Conservation (phyloP, 106 monocot genomes). For the Acorus calamus region DNA sequence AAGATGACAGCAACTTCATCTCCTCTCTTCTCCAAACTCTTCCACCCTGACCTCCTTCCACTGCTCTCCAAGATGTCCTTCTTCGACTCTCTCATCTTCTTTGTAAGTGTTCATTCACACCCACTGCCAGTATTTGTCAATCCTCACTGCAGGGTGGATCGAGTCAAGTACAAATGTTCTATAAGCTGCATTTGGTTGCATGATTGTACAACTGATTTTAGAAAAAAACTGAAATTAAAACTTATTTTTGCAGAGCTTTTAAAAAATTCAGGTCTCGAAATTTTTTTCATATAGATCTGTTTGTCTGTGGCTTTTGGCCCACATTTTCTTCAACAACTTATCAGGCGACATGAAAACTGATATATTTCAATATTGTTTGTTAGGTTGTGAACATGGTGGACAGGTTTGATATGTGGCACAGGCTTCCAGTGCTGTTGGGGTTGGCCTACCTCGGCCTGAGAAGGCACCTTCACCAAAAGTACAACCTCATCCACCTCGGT, state of each 20-base stretch:
- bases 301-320: not conserved
- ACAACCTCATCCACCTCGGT: slow-evolving; percentile 43
- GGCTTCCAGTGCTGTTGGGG: slow-evolving; percentile 44
- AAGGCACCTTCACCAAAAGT: slow-evolving; percentile 32
- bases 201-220: too few relatives aligned
- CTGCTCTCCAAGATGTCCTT: slow-evolving; percentile 15
- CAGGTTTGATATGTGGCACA: slow-evolving; percentile 36
- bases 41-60: slow-evolving; percentile 16
- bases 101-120: slow-evolving; percentile 3
- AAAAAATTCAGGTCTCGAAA: too few relatives aligned
- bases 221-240: too few relatives aligned
- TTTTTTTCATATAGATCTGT: not conserved
- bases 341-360: too few relatives aligned
- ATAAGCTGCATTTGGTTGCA: not conserved
- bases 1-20: too few relatives aligned
- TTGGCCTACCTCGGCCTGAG: slow-evolving; percentile 29
- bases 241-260: too few relatives aligned
- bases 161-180: not conserved
- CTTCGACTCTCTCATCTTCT: slow-evolving; percentile 21
- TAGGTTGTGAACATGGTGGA: slow-evolving; percentile 42
- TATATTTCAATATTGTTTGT: not conserved
- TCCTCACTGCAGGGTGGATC: too few relatives aligned
- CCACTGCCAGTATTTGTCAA: too few relatives aligned
- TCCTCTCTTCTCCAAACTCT: slow-evolving; percentile 1
- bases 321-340: not conserved